Evolutionary conservation across 805 yeast species (phyloP).

Genomic region (Myxozyma mucilagina): DNA sequence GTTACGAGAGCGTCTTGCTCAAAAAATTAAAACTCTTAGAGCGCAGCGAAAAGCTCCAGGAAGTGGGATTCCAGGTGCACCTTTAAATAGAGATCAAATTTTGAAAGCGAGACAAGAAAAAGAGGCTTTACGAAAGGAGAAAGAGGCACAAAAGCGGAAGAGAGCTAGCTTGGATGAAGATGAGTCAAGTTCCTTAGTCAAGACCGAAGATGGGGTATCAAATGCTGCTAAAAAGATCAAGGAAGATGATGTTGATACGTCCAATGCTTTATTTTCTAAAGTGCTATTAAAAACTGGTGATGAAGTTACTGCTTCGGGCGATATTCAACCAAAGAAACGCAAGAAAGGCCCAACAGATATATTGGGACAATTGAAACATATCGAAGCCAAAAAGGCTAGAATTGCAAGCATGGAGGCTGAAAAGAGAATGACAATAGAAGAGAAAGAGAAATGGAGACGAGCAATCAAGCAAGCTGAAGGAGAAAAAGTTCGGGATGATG

Average conservation of each 20-base stretch:
- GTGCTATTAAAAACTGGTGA: slow-evolving; percentile 82
- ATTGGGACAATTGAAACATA: slow-evolving; percentile 72
- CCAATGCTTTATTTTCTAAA: slow-evolving; percentile 67
- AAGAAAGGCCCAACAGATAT: slow-evolving; percentile 86
- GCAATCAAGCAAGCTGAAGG: slow-evolving; percentile 89
- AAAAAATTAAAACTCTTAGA: slow-evolving; percentile 65
- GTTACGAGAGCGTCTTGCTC: slow-evolving; percentile 75
- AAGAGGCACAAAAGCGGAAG: slow-evolving; percentile 44
- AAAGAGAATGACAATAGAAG: slow-evolving; percentile 55
- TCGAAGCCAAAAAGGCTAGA: slow-evolving; percentile 72
- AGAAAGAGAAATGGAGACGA: slow-evolving; percentile 81
- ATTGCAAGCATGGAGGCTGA: slow-evolving; percentile 62
- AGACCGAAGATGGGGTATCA: slow-evolving; percentile 19
- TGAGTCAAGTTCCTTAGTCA: slow-evolving; percentile 41
- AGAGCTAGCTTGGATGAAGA: slow-evolving; percentile 43
- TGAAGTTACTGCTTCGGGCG: slow-evolving; percentile 64
- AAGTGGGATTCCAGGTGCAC: slow-evolving; percentile 73
- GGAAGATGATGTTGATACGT: slow-evolving; percentile 39
- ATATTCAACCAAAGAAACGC: slow-evolving; percentile 54
- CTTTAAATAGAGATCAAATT: slow-evolving; percentile 78
- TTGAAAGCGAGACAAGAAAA: slow-evolving; percentile 58
- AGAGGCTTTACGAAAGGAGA: slow-evolving; percentile 47
- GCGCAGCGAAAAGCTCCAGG: slow-evolving; percentile 93
- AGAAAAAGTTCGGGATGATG: slow-evolving; percentile 82
- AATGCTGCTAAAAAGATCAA: slow-evolving; percentile 29